phyloP scores from a whole-genome alignment of 2,329 filamentous ascomycete genomes.

The Hypoxylon sp. region DNA sequence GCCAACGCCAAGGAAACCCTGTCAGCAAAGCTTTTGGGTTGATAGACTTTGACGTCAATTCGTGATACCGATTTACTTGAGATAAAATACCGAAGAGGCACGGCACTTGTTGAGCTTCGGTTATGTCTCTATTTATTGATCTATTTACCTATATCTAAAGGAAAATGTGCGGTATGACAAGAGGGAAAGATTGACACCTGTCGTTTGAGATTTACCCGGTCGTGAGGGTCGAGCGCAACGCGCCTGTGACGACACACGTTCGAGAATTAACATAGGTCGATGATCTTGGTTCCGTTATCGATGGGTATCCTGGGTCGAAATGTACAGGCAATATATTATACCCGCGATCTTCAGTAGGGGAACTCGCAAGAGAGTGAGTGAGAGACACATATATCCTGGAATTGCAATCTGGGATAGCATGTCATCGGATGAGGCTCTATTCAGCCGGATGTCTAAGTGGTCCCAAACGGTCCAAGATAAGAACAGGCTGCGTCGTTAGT shows the following conservation, averaged over 20 bases:
- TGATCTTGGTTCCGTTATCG: constrained; percentile 32
- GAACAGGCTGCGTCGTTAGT: constrained; percentile 3
- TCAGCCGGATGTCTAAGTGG: constrained; percentile 30
- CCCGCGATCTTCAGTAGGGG: constrained; percentile 21
- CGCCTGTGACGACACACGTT: constrained; percentile 41
- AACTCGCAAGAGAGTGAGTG: constrained; percentile 8
- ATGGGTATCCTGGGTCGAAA: constrained; percentile 12
- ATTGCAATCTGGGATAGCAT: not conserved
- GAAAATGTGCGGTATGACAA: not conserved
- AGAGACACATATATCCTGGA: constrained; percentile 1
- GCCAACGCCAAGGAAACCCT: constrained; percentile 8
- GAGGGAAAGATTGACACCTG: constrained; percentile 46
- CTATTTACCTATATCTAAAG: constrained; percentile 14
- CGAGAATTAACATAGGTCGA: constrained; percentile 30
- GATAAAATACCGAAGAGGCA: not conserved
- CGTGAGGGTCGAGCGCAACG: constrained; percentile 38
- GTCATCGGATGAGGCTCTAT: constrained; percentile 35
- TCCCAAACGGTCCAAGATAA: not conserved
- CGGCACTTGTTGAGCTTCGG: not conserved
- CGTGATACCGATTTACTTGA: not conserved
- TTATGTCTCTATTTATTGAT: not conserved
- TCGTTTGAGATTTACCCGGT: constrained; percentile 50
- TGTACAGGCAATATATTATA: constrained; percentile 37
- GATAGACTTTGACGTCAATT: constrained; percentile 19
- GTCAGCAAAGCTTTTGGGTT: constrained; percentile 14